phyloP scores from a whole-genome alignment of 768 basidiomycete genomes.

The Phanerochaete carnosa region DNA sequence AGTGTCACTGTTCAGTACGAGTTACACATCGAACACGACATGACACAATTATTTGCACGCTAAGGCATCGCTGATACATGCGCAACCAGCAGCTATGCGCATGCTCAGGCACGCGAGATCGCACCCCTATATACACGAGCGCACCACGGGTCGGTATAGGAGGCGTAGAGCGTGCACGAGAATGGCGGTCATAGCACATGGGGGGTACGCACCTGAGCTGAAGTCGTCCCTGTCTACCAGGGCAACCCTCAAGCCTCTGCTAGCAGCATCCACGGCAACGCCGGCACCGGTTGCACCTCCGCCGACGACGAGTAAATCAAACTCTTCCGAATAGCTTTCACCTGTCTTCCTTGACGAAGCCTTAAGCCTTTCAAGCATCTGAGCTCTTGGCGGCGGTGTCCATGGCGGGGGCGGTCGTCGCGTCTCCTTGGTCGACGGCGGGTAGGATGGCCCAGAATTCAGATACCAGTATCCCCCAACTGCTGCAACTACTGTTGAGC shows the following conservation, averaged over 20 bases:
- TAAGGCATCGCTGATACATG: background rate
- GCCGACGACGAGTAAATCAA: slow-evolving; percentile 83
- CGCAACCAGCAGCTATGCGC: background rate
- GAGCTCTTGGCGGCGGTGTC: slow-evolving; percentile 68
- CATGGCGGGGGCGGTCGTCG: slow-evolving; percentile 76
- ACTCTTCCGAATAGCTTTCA: slow-evolving; percentile 42
- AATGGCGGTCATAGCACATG: background rate
- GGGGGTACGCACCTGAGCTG: slow-evolving; percentile 55
- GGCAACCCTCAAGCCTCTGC: slow-evolving; percentile 87
- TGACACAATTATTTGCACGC: background rate
- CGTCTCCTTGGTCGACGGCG: slow-evolving; percentile 57
- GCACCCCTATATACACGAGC: background rate
- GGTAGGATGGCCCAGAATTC: slow-evolving; percentile 70
- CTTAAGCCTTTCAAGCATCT: slow-evolving; percentile 60
- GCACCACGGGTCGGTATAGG: background rate
- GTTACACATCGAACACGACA: background rate
- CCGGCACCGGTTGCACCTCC: slow-evolving; percentile 97
- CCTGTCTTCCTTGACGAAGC: slow-evolving; percentile 33
- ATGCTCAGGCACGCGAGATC: background rate
- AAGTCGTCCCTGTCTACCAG: slow-evolving; percentile 94
- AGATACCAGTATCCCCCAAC: slow-evolving; percentile 70
- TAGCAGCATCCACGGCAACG: slow-evolving; percentile 93
- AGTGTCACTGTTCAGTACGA: background rate
- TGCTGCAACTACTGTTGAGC: slow-evolving; percentile 48
- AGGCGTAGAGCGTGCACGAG: background rate